phyloP scores from a whole-genome alignment of 2,329 filamentous ascomycete species.

The Aspergillus novoparasiticus region DNA sequence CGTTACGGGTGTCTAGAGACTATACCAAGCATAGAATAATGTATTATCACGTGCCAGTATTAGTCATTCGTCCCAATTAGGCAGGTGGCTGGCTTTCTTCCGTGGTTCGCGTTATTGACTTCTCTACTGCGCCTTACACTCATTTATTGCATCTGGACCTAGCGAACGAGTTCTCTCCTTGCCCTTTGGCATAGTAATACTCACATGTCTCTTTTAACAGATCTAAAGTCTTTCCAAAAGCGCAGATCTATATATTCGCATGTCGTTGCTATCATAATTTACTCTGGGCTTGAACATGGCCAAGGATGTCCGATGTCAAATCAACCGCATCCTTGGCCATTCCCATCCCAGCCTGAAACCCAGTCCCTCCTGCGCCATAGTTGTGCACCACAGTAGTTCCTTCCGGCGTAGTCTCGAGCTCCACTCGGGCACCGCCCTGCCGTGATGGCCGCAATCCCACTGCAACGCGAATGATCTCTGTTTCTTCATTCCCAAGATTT shows the following conservation, averaged over 20 bases:
- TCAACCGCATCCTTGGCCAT: slow-evolving; percentile 22
- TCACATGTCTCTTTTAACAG: neutral
- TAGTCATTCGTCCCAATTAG: neutral
- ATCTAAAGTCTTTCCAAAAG: neutral
- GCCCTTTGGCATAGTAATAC: neutral
- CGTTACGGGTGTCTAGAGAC: neutral
- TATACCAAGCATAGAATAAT: neutral
- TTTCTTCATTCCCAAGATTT: slow-evolving; percentile 28
- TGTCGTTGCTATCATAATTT: neutral
- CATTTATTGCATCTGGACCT: neutral
- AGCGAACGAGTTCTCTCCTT: no score
- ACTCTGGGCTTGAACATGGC: neutral
- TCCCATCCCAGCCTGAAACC: slow-evolving; percentile 43
- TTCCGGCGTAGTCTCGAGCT: slow-evolving; percentile 9
- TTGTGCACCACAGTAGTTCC: slow-evolving; percentile 21
- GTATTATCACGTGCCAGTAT: neutral
- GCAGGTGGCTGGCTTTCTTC: neutral
- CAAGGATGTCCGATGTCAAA: neutral
- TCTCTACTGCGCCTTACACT: neutral
- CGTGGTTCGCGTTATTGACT: neutral
- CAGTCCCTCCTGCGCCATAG: slow-evolving; percentile 50
- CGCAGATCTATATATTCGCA: neutral
- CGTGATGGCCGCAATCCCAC: slow-evolving; percentile 23
- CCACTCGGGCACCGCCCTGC: slow-evolving; percentile 21
- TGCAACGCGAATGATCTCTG: slow-evolving; percentile 39